Base-by-base conservation (phyloP, 768 basidiomycete species). In the Clavaria fumosa region DNA sequence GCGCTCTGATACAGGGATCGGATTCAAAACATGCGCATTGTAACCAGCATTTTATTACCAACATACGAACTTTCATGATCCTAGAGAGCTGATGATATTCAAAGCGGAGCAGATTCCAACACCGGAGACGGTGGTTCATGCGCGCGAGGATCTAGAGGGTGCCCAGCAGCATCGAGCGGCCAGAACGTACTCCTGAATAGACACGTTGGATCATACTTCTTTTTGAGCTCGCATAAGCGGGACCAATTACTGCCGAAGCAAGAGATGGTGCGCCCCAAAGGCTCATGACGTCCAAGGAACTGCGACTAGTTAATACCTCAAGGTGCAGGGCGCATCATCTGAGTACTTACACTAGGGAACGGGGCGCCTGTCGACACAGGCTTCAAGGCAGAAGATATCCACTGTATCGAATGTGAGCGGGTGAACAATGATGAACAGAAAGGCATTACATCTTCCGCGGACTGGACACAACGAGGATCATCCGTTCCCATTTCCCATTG, bases 401-500 rank as follows among this genome's bases (percentile, higher is more conserved):
- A 93, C 73, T 86, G 21, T 12, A 20, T 31, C 7, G n/a, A n/a
- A n/a, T n/a, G n/a, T n/a, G n/a, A n/a, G n/a, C n/a, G n/a, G n/a
- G n/a, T n/a, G n/a, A n/a, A n/a, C n/a, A n/a, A n/a, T n/a, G n/a
- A n/a, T n/a, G n/a, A n/a, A n/a, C n/a, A 31, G 37, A 33, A 26
- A 34, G 20, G 22, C 46, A 67, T 47, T 39, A 79, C 81, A 57
- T 81, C 78, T 56, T 90, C 84, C 11, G 86, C 88, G 28, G 84
- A 78, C 36, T 66, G 65, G 31, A 86, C 65, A 45, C 88, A 93
- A n/a, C 72, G 63, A 31, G 76, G 72, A 50, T 93, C 88, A 43
- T 80, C 71, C 30, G 80, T 59, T 21, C 77, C 70, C 60, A 89
- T 78, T 43, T 84, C 80, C 89, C 89, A 93, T 52, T 93, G 89